These are phyloP conservation scores for Eucalyptus victrix DNA, from an alignment of 345 rosid genomes.

Conservation along the genomic window DNA sequence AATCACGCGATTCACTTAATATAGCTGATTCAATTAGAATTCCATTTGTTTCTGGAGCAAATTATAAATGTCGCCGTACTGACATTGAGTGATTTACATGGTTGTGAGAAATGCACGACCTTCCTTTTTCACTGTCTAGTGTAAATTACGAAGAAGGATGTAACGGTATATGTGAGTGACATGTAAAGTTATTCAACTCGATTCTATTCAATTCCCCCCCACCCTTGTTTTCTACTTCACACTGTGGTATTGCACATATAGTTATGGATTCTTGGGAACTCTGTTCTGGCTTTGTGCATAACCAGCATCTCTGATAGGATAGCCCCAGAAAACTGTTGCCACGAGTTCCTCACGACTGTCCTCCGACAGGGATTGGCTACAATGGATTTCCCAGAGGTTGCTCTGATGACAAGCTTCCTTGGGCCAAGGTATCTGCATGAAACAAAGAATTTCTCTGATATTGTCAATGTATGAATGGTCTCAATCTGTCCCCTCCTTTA, in stretches of 20 bases:
- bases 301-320: neutral
- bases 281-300: neutral
- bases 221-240: neutral
- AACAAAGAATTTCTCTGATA: neutral
- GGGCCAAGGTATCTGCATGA: slow-evolving; percentile 72
- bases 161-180: neutral
- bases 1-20: neutral
- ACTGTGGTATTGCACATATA: neutral
- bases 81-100: neutral
- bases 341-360: neutral
- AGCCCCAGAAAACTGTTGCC: neutral
- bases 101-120: neutral
- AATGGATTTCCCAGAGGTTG: slow-evolving; percentile 99
- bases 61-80: neutral
- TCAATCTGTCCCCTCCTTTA: neutral
- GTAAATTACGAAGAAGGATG: neutral
- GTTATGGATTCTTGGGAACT: neutral
- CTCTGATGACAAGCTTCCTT: slow-evolving; percentile 92
- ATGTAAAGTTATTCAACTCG: neutral
- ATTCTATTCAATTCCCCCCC: neutral
- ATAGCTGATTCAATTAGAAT: neutral
- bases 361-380: slow-evolving; percentile 72
- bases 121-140: neutral
- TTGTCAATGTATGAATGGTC: neutral
- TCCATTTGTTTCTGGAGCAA: neutral